Evolutionary conservation across 345 rosid species (phyloP).

Genomic region (Reutealis trisperma): DNA sequence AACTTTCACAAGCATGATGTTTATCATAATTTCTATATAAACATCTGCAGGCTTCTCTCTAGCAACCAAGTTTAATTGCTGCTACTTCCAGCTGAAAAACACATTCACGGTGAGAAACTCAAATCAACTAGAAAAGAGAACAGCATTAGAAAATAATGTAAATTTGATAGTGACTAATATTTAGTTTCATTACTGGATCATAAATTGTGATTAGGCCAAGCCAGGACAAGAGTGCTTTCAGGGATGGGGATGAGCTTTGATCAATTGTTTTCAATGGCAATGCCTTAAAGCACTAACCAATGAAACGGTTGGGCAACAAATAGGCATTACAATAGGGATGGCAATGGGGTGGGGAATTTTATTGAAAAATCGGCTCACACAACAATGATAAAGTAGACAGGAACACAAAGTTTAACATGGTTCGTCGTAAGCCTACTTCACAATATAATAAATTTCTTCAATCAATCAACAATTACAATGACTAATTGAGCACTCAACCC

Average conservation of each 20-base stretch:
- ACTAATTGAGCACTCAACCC: too few relatives aligned
- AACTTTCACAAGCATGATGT: too few relatives aligned
- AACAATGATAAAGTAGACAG: too few relatives aligned
- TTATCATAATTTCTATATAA: conserved; percentile 75
- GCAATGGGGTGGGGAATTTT: too few relatives aligned
- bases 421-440: too few relatives aligned
- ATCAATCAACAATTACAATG: too few relatives aligned
- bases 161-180: not conserved
- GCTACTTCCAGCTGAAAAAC: conserved; percentile 81
- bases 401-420: too few relatives aligned
- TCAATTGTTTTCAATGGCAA: not conserved
- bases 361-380: too few relatives aligned
- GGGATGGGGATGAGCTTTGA: not conserved
- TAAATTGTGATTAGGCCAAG: not conserved
- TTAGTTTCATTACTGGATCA: not conserved
- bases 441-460: too few relatives aligned
- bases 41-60: conserved; percentile 92
- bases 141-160: not conserved
- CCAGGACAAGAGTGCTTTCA: not conserved
- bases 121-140: conserved; percentile 15
- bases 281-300: not conserved
- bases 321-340: not conserved
- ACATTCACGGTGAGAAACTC: conserved; percentile 21
- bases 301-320: not conserved
- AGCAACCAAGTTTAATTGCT: conserved; percentile 86